A percentile compares a stretch with the other conserved stretches of the same genome.
Evolutionary conservation across 129 eudicot species (phyloP).

Genomic region (Flaveria bidentis): DNA sequence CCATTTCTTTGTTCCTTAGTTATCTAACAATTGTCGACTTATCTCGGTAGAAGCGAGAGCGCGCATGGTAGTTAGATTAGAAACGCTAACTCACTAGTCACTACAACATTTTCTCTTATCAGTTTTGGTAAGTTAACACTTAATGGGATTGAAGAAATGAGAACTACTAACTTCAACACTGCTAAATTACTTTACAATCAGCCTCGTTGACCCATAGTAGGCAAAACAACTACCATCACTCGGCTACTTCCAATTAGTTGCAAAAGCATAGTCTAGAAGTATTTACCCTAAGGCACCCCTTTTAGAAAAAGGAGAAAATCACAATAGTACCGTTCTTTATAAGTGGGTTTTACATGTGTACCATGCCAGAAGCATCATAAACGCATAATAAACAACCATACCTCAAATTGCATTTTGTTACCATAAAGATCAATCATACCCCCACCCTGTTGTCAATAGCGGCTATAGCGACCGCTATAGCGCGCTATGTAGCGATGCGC

Average conservation of each 20-base stretch:
- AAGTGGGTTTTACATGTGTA: not conserved
- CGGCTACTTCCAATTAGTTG: conserved; percentile 8
- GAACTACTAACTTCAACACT: not conserved
- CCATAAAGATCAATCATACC: not conserved
- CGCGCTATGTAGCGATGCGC: too few relatives aligned
- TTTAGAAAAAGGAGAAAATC: not conserved
- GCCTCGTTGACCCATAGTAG: not conserved
- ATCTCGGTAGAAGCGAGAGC: not conserved
- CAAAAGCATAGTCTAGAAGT: conserved; percentile 16
- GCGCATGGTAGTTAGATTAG: not conserved
- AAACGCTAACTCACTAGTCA: not conserved
- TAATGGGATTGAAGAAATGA: not conserved
- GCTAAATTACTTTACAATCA: not conserved
- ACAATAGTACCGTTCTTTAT: not conserved
- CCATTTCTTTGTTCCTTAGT: not conserved
- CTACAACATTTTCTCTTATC: not conserved
- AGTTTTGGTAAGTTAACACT: not conserved
- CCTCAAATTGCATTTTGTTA: not conserved
- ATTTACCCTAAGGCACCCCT: not conserved
- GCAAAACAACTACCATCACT: not conserved
- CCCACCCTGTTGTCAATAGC: too few relatives aligned
- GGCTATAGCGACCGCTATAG: too few relatives aligned
- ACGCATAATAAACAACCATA: not conserved
- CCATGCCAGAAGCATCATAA: not conserved
- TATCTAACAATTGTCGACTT: not conserved